A percentile compares a stretch with the other conserved stretches of the same genome.
Conservation (phyloP, 192 early-diverging fungal species). For the Mortierella antarctica region DNA sequence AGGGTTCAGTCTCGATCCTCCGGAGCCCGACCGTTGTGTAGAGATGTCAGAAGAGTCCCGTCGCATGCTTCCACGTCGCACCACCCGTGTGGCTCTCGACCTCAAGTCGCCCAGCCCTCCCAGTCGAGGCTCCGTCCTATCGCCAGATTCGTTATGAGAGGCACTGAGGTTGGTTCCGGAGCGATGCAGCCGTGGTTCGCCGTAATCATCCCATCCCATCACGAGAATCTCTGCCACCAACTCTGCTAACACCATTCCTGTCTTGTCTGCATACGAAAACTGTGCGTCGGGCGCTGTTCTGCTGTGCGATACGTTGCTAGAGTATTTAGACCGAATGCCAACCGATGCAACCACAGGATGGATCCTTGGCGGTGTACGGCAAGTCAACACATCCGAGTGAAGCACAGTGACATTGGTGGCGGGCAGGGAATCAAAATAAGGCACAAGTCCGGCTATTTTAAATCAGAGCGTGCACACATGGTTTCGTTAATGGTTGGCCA, state of each 20-base stretch:
- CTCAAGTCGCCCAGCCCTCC: slow-evolving; percentile 47
- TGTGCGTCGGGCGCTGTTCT: slow-evolving; percentile 3
- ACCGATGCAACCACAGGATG: slow-evolving; percentile 27
- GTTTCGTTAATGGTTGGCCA: background rate
- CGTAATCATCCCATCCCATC: slow-evolving; percentile 33
- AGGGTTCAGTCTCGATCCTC: slow-evolving; percentile 29
- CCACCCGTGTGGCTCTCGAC: slow-evolving; percentile 40
- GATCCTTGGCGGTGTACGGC: slow-evolving; percentile 35
- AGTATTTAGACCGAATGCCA: slow-evolving; percentile 30
- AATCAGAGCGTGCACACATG: background rate
- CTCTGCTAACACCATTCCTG: slow-evolving; percentile 32
- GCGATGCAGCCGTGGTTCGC: background rate
- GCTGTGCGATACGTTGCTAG: background rate
- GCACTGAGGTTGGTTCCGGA: slow-evolving; percentile 3
- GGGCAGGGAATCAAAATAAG: slow-evolving; percentile 41
- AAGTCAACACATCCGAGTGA: slow-evolving; percentile 45
- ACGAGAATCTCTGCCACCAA: slow-evolving; percentile 44
- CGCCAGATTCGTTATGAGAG: background rate
- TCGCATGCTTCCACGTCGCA: slow-evolving; percentile 45
- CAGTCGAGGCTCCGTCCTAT: slow-evolving; percentile 23
- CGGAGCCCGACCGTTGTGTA: background rate
- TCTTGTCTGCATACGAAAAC: slow-evolving; percentile 50
- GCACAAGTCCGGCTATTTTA: slow-evolving; percentile 25
- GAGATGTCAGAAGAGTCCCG: slow-evolving; percentile 40
- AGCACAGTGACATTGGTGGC: slow-evolving; percentile 32